A percentile compares a stretch with the other conserved stretches of the same genome.
These are phyloP conservation scores for Bipolaris sorokiniana DNA, from an alignment of 2,329 filamentous ascomycete species.

Conservation along the genomic window DNA sequence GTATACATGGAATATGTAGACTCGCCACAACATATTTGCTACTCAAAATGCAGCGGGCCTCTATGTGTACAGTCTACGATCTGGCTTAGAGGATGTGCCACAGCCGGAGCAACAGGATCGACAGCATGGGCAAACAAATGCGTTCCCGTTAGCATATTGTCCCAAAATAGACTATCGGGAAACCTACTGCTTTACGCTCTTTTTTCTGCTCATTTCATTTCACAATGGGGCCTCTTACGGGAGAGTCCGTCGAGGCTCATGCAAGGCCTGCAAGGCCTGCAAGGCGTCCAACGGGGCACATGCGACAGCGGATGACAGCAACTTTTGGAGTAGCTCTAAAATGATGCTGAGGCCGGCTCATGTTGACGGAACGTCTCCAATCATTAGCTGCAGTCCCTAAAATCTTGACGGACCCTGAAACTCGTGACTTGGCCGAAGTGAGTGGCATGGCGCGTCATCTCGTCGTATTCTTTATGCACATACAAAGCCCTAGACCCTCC, in stretches of 20 bases:
- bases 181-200: background rate
- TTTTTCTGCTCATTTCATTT: background rate
- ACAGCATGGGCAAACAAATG: background rate
- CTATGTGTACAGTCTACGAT: background rate
- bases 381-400: background rate
- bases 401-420: background rate
- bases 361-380: background rate
- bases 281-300: constrained; percentile 13
- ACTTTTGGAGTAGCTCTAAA: background rate
- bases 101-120: background rate
- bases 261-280: constrained; percentile 15
- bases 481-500: background rate
- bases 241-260: constrained; percentile 2
- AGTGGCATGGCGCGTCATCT: constrained; percentile 2
- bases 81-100: background rate
- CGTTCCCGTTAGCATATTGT: background rate
- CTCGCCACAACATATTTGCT: background rate
- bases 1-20: background rate
- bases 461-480: background rate
- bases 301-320: constrained; percentile 4
- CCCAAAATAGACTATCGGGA: background rate
- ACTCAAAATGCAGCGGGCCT: background rate
- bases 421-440: background rate
- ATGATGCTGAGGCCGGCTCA: background rate
- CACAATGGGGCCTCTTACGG: background rate